Evolutionary conservation across 228 moss, liverwort and hornwort genomes (phyloP).

Genomic region (Sphagnum magellanicum): DNA sequence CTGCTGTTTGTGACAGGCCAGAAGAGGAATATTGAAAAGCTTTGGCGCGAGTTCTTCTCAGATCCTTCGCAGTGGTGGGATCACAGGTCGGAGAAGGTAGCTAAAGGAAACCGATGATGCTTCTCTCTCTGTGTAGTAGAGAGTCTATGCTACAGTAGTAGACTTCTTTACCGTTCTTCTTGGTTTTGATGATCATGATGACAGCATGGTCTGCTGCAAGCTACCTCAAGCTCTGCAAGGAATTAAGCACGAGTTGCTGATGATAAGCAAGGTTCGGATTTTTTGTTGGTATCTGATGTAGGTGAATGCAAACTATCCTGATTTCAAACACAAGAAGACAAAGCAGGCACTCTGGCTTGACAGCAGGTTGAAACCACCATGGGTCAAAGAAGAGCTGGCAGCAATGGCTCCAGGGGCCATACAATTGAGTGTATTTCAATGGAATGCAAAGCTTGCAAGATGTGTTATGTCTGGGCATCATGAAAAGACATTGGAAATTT

Average conservation of each 20-base stretch:
- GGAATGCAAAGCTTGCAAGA: too few relatives aligned
- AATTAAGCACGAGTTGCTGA: neutral
- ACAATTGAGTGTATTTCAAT: neutral
- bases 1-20: neutral
- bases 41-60: slow-evolving; percentile 1
- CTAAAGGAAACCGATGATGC: neutral
- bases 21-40: neutral
- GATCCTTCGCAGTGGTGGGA: slow-evolving; percentile 9
- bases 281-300: neutral
- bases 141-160: neutral
- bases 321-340: slow-evolving; percentile 7
- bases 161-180: neutral
- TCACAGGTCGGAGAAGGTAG: slow-evolving; percentile 6
- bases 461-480: neutral
- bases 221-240: neutral
- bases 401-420: neutral
- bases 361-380: neutral
- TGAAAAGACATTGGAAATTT: neutral
- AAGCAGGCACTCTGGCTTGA: neutral
- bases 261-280: neutral
- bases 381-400: neutral
- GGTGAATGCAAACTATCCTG: slow-evolving; percentile 3
- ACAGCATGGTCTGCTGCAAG: too few relatives aligned
- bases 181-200: neutral
- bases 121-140: neutral